phyloP scores from a whole-genome alignment of 163 green algal species.

The Scenedesmus sp. region DNA sequence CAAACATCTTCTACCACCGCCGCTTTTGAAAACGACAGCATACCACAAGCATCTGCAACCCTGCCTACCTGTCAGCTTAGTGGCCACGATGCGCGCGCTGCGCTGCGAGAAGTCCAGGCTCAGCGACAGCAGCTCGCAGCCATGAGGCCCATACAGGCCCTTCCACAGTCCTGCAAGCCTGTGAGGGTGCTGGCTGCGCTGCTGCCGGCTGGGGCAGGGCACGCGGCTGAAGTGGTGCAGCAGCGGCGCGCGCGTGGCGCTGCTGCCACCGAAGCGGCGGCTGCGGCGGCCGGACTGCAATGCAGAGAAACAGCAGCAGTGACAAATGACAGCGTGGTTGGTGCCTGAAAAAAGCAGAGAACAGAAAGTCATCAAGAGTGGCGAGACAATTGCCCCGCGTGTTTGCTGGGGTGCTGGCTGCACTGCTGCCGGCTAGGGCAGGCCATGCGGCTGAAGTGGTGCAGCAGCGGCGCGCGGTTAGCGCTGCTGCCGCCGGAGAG shows the following conservation, averaged over 20 bases:
- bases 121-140: constrained; percentile 50
- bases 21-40: too few relatives aligned
- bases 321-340: neutral
- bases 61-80: constrained; percentile 47
- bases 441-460: constrained; percentile 28
- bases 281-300: neutral
- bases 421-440: neutral
- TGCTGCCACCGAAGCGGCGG: neutral
- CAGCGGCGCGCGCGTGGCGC: neutral
- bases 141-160: constrained; percentile 51
- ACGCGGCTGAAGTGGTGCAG: constrained; percentile 41
- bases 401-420: constrained; percentile 27
- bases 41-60: neutral
- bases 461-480: neutral
- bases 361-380: too few relatives aligned
- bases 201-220: neutral
- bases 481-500: constrained; percentile 10
- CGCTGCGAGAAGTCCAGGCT: constrained; percentile 37
- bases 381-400: constrained; percentile 10
- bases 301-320: neutral
- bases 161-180: constrained; percentile 54
- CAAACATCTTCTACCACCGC: neutral
- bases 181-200: constrained; percentile 31
- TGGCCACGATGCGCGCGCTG: constrained; percentile 48
- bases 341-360: too few relatives aligned